Percentiles rank a stretch among this genome's conserved stretches.
phyloP scores from a whole-genome alignment of 2,329 filamentous ascomycete species.

The Penicillium sp. region DNA sequence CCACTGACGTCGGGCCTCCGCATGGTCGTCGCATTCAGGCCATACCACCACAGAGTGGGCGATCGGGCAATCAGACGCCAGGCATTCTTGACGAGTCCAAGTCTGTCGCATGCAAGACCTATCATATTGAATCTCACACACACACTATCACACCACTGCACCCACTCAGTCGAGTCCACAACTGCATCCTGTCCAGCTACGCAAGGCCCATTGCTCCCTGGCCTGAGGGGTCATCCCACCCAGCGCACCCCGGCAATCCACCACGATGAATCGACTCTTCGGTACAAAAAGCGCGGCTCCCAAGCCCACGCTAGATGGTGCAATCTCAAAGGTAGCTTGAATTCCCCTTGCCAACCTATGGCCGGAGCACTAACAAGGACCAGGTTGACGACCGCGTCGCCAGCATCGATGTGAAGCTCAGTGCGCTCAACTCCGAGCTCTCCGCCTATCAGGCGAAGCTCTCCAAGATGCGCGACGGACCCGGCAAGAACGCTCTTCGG shows the following conservation, averaged over 20 bases:
- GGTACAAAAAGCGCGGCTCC: conserved; percentile 79
- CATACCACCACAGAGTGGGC: no score
- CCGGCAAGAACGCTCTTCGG: conserved; percentile 86
- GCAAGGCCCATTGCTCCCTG: not conserved
- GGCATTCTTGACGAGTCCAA: no score
- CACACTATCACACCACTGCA: no score
- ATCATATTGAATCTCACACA: no score
- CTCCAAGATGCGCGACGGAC: conserved; percentile 87
- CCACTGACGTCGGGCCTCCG: no score
- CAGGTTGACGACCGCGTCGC: conserved; percentile 75
- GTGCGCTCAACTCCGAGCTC: conserved; percentile 85
- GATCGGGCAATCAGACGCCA: not conserved
- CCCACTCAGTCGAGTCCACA: no score
- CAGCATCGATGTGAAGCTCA: conserved; percentile 88
- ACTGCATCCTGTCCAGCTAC: no score
- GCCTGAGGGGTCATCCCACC: not conserved
- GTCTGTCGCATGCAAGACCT: no score
- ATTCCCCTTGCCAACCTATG: no score
- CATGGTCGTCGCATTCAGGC: no score
- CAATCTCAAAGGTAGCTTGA: conserved; percentile 65
- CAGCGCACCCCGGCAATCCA: not conserved
- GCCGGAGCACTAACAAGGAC: conserved; percentile 2
- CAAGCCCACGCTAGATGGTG: conserved; percentile 79
- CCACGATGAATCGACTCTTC: conserved; percentile 89
- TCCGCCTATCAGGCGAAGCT: conserved; percentile 81